These are phyloP conservation scores for Aurantiochytrium sp. DNA, from an alignment of 108 stramenopile genomes.

Conservation along the genomic window DNA sequence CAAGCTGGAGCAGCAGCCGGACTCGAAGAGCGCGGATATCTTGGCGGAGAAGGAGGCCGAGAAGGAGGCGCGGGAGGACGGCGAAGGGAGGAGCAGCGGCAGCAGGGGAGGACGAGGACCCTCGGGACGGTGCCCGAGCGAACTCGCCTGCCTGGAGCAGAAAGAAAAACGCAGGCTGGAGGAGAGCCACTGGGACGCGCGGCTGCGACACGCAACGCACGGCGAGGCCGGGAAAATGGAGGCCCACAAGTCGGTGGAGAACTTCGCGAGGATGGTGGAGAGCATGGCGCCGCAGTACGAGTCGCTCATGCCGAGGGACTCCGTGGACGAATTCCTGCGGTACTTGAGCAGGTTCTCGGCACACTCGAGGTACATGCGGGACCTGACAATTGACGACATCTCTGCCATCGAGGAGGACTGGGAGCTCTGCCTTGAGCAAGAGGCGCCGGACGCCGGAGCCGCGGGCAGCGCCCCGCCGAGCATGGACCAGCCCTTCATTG, in stretches of 20 bases:
- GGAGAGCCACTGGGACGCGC: too few species aligned
- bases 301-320: neutral
- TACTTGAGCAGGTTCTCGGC: neutral
- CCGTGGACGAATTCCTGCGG: neutral
- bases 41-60: too few species aligned
- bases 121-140: too few species aligned
- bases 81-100: too few species aligned
- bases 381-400: neutral
- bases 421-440: neutral
- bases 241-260: neutral
- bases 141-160: too few species aligned
- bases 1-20: too few species aligned
- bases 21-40: too few species aligned
- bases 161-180: too few species aligned
- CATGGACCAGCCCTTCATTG: slow-evolving; percentile 19
- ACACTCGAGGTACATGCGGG: neutral
- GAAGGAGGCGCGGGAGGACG: too few species aligned
- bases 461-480: neutral
- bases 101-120: too few species aligned
- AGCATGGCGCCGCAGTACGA: neutral
- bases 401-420: neutral
- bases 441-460: neutral
- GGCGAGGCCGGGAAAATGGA: too few species aligned
- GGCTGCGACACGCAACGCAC: too few species aligned
- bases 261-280: neutral